Evolutionary conservation across 305 asterid species (phyloP).

Genomic region (Fraxinus xanthoxyloides): DNA sequence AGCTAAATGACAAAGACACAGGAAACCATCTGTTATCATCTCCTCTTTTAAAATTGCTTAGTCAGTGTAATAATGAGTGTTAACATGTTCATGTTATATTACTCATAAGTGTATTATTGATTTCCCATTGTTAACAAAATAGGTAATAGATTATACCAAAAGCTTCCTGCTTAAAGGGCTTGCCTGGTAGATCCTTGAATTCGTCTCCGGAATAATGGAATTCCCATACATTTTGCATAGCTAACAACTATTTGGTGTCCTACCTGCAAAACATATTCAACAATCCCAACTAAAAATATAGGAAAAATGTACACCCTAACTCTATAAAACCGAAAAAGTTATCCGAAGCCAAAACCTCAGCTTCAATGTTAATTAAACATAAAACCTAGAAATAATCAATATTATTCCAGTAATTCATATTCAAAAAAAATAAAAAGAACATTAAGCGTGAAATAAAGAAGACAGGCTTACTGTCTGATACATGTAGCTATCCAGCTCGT

Average conservation of each 20-base stretch:
- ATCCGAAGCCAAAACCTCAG: slow-evolving; percentile 2
- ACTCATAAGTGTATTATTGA: background rate
- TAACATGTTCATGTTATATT: background rate
- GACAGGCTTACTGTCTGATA: slow-evolving; percentile 68
- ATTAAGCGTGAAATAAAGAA: background rate
- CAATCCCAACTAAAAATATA: background rate
- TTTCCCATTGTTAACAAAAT: background rate
- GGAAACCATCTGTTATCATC: background rate
- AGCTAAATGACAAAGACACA: slow-evolving; percentile 2
- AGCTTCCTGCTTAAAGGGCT: slow-evolving; percentile 27
- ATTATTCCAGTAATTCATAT: background rate
- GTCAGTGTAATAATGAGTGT: background rate
- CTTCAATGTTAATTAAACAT: background rate
- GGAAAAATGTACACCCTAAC: background rate
- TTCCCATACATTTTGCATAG: slow-evolving; percentile 84
- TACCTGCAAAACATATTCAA: slow-evolving; percentile 49
- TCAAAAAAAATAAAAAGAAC: background rate
- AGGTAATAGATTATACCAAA: slow-evolving; percentile 12
- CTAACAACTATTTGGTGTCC: slow-evolving; percentile 86
- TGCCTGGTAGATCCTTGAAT: slow-evolving; percentile 90
- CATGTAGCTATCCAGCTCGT: slow-evolving; percentile 96
- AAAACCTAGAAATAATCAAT: background rate
- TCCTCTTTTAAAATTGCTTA: background rate
- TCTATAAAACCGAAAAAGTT: background rate
- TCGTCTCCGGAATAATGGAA: slow-evolving; percentile 84